Conservation (phyloP, 441 rosid genomes). For the Raphanus hybrid region DNA sequence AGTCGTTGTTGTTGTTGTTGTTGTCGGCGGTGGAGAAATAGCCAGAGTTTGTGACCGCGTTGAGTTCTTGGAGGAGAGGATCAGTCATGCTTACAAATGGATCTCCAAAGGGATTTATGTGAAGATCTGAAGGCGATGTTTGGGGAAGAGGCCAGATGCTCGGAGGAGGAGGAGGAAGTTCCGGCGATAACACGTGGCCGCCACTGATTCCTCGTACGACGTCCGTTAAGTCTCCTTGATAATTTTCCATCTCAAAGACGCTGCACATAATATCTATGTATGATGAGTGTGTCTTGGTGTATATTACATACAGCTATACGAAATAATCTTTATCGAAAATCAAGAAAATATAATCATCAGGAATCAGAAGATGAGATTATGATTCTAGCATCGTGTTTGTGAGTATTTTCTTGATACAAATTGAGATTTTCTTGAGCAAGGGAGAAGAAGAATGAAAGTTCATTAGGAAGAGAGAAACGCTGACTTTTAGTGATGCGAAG, state of each 20-base stretch:
- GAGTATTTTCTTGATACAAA: slow-evolving; percentile 24
- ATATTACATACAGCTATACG: slow-evolving; percentile 24
- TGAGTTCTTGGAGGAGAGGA: slow-evolving; percentile 79
- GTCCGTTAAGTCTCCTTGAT: slow-evolving; percentile 90
- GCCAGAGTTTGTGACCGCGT: slow-evolving; percentile 44
- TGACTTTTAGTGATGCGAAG: slow-evolving; percentile 77
- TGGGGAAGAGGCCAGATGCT: slow-evolving; percentile 38
- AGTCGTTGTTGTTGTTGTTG: slow-evolving; percentile 1
- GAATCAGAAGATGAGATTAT: slow-evolving; percentile 2
- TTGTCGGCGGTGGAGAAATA: slow-evolving; percentile 30
- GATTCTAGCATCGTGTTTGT: slow-evolving; percentile 8
- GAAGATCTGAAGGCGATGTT: slow-evolving; percentile 33
- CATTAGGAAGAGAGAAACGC: slow-evolving; percentile 56
- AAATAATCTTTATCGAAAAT: slow-evolving; percentile 24
- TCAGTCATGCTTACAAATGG: slow-evolving; percentile 71
- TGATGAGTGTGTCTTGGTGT: slow-evolving; percentile 9
- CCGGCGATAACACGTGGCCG: slow-evolving; percentile 33
- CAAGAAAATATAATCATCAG: slow-evolving; percentile 15
- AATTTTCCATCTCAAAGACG: slow-evolving; percentile 67
- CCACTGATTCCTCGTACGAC: slow-evolving; percentile 58
- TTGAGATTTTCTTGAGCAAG: slow-evolving; percentile 25
- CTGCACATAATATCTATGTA: slow-evolving; percentile 52
- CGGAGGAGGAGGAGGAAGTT: slow-evolving; percentile 14
- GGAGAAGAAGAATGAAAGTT: slow-evolving; percentile 28
- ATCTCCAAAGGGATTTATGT: slow-evolving; percentile 58